Percentiles rank a stretch among this genome's conserved stretches.
Conservation (phyloP, 2,329 filamentous ascomycete genomes). For the Fusarium algeriense region DNA sequence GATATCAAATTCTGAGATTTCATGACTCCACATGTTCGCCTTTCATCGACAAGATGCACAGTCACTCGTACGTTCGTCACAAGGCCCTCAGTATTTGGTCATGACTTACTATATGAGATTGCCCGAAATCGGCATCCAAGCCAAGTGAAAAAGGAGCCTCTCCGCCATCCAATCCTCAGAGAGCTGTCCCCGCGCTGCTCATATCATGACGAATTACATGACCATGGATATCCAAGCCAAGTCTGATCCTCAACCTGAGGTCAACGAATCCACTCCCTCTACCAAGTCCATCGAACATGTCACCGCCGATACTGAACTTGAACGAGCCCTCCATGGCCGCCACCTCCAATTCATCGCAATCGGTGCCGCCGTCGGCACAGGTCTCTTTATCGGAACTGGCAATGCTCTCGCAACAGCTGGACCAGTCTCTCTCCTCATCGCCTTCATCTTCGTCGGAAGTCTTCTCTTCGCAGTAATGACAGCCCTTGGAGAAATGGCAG, state of each 20-base stretch:
- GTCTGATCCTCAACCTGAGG: not conserved
- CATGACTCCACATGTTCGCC: conserved; percentile 27
- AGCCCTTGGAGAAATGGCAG: conserved; percentile 65
- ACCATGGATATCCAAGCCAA: conserved; percentile 33
- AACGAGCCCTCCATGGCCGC: conserved; percentile 69
- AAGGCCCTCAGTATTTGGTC: not conserved
- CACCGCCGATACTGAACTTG: conserved; percentile 61
- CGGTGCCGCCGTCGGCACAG: conserved; percentile 71
- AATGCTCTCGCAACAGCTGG: conserved; percentile 21
- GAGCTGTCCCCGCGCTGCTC: too few relatives aligned
- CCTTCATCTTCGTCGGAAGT: conserved; percentile 27
- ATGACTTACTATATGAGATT: too few relatives aligned
- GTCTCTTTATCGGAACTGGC: conserved; percentile 65
- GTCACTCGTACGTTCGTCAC: not conserved
- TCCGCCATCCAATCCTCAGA: rapidly evolving
- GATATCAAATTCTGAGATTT: not conserved
- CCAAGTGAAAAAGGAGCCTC: not conserved
- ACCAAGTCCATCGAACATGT: conserved; percentile 48
- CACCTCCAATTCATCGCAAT: conserved; percentile 69
- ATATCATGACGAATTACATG: not conserved
- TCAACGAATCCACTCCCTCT: conserved; percentile 14
- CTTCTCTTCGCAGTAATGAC: conserved; percentile 30
- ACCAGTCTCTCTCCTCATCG: conserved; percentile 25
- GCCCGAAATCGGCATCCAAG: not conserved
- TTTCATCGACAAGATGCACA: conserved; percentile 21